Percentiles rank a stretch among this genome's conserved stretches.
Conservation (phyloP, 2,329 filamentous ascomycete genomes). For the Apiospora rasikravindrae region DNA sequence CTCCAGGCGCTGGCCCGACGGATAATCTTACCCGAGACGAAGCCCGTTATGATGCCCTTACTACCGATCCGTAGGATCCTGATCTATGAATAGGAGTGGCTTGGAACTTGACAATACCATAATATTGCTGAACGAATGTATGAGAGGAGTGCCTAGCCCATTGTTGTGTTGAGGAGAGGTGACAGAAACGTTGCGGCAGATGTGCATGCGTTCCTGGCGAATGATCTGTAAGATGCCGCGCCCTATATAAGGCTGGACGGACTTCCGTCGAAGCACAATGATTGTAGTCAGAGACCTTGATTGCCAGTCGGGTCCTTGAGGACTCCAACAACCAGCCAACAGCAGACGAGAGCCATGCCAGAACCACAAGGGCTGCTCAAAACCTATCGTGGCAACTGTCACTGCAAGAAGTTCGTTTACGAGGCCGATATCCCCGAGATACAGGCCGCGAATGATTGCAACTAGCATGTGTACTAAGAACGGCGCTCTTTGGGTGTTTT, state of each 20-base stretch:
- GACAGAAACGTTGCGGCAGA: background rate
- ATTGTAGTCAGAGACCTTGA: background rate
- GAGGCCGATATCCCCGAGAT: slow-evolving; percentile 61
- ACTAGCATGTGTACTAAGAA: slow-evolving; percentile 68
- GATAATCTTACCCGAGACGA: background rate
- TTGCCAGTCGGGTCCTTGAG: background rate
- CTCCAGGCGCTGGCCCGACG: background rate
- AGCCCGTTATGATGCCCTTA: background rate
- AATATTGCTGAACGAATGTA: background rate
- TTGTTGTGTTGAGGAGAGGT: background rate
- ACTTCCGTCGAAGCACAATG: background rate
- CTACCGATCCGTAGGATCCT: too few relatives aligned
- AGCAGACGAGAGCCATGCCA: background rate
- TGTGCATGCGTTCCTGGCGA: background rate
- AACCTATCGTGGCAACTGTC: slow-evolving; percentile 62
- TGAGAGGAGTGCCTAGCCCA: background rate
- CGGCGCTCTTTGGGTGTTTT: slow-evolving; percentile 46
- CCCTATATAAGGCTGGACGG: background rate
- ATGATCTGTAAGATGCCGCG: background rate
- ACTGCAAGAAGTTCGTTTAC: slow-evolving; percentile 60
- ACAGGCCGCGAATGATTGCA: slow-evolving; percentile 61
- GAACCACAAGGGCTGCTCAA: slow-evolving; percentile 29
- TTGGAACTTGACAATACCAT: too few relatives aligned
- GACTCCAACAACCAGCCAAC: background rate
- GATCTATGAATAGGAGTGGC: too few relatives aligned